A percentile compares a stretch with the other conserved stretches of the same genome.
These are phyloP conservation scores for Cordia subcordata DNA, from an alignment of 257 asterid genomes.

Conservation along the genomic window DNA sequence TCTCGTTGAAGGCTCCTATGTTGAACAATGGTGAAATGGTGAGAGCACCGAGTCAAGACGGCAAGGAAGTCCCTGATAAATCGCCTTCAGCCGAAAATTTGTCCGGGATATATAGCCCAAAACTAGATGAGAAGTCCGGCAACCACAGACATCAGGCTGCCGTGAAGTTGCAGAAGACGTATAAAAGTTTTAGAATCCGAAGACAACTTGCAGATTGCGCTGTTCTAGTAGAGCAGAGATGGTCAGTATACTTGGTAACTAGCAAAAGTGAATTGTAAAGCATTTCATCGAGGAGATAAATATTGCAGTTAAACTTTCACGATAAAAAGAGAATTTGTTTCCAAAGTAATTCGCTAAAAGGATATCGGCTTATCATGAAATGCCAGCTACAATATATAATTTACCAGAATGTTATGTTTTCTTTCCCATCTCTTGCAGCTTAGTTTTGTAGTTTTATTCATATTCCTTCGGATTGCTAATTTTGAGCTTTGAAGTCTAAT, in stretches of 20 bases:
- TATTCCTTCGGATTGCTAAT: not conserved
- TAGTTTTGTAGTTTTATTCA: not conserved
- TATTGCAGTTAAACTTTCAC: too few relatives aligned
- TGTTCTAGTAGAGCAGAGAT: conserved; percentile 79
- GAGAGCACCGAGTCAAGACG: conserved; percentile 18
- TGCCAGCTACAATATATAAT: too few relatives aligned
- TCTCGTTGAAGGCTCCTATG: conserved; percentile 29
- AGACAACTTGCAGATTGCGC: conserved; percentile 88
- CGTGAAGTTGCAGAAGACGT: conserved; percentile 70
- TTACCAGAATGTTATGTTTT: not conserved
- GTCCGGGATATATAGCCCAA: conserved; percentile 8
- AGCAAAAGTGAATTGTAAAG: not conserved
- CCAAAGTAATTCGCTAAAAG: too few relatives aligned
- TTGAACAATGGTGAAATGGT: conserved; percentile 15
- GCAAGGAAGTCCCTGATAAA: conserved; percentile 6
- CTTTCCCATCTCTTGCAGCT: not conserved
- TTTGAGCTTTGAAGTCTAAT: conserved; percentile 6
- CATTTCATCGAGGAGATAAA: too few relatives aligned
- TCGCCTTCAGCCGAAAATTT: conserved; percentile 11
- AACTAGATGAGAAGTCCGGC: conserved; percentile 13
- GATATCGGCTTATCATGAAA: too few relatives aligned
- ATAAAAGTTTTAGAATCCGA: conserved; percentile 76
- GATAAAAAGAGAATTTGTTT: too few relatives aligned
- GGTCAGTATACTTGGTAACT: conserved; percentile 26
- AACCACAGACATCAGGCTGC: conserved; percentile 52